These are phyloP conservation scores for Fagopyrum tataricum DNA, from an alignment of 148 eudicot genomes.

Conservation along the genomic window DNA sequence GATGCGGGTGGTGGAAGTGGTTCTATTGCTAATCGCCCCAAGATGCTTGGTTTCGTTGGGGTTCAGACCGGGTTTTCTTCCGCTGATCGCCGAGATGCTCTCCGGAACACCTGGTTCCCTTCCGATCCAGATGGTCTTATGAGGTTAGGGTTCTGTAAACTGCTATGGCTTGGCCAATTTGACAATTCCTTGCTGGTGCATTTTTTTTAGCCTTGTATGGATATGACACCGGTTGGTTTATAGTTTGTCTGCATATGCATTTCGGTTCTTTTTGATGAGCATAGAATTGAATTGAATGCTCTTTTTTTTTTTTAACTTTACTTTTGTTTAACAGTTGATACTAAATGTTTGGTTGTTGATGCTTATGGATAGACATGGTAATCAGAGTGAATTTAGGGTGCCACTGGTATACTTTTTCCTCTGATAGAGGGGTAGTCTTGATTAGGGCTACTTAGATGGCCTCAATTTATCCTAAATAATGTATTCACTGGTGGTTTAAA, in stretches of 20 bases:
- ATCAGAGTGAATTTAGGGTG: neutral
- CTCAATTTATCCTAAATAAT: neutral
- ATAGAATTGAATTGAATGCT: neutral
- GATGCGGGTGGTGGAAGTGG: conserved; percentile 5
- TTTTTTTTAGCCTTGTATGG: neutral
- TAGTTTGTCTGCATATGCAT: neutral
- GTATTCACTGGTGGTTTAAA: neutral
- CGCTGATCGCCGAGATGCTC: conserved; percentile 34
- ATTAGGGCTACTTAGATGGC: neutral
- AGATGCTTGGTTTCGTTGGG: conserved; percentile 56
- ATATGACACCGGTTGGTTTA: neutral
- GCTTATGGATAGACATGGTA: neutral
- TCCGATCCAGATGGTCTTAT: conserved; percentile 54
- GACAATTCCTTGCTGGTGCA: neutral
- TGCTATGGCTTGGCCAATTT: neutral
- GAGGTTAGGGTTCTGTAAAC: conserved; percentile 24
- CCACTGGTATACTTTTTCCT: neutral
- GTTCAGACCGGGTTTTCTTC: conserved; percentile 45
- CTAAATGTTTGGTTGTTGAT: neutral
- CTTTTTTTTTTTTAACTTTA: neutral
- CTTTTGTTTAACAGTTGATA: neutral
- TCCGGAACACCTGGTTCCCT: conserved; percentile 58
- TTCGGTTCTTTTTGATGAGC: neutral
- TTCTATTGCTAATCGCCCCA: conserved; percentile 30
- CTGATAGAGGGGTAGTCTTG: neutral